phyloP scores from a whole-genome alignment of 148 eudicot species.

The Pharnaceum exiguum region DNA sequence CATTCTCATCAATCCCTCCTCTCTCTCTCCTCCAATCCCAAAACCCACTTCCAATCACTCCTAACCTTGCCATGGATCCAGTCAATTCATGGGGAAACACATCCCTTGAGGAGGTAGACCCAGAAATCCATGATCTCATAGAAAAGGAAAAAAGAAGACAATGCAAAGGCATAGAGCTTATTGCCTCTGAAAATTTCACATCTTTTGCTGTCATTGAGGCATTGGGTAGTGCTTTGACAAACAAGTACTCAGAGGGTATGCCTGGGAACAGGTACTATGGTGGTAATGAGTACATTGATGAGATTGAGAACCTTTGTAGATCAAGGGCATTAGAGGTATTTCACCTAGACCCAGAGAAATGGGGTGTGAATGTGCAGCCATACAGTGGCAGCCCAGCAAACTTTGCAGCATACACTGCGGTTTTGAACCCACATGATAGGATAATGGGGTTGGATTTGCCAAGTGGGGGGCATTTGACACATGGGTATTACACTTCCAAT shows the following conservation, averaged over 20 bases:
- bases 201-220: slow-evolving; percentile 91
- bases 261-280: slow-evolving; percentile 90
- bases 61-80: slow-evolving; percentile 52
- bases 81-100: slow-evolving; percentile 75
- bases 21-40: background rate
- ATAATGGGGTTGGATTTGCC: slow-evolving; percentile 90
- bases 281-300: slow-evolving; percentile 73
- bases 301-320: slow-evolving; percentile 70
- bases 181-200: slow-evolving; percentile 94
- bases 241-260: slow-evolving; percentile 93
- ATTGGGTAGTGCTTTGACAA: slow-evolving; percentile 73
- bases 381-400: slow-evolving; percentile 76
- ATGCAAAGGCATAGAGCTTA: slow-evolving; percentile 75
- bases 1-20: background rate
- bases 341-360: slow-evolving; percentile 51
- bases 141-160: slow-evolving; percentile 87
- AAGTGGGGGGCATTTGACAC: slow-evolving; percentile 86
- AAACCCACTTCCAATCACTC: slow-evolving; percentile 10
- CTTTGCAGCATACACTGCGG: slow-evolving; percentile 86
- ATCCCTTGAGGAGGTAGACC: slow-evolving; percentile 56
- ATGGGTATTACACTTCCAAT: slow-evolving; percentile 82
- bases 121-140: slow-evolving; percentile 80
- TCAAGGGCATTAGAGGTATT: slow-evolving; percentile 58
- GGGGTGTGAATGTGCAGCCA: slow-evolving; percentile 95
- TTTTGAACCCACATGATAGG: slow-evolving; percentile 74